A percentile compares a stretch with the other conserved stretches of the same genome.
These are phyloP conservation scores for Lipomyces sp. DNA, from an alignment of 805 yeast genomes.

Conservation along the genomic window DNA sequence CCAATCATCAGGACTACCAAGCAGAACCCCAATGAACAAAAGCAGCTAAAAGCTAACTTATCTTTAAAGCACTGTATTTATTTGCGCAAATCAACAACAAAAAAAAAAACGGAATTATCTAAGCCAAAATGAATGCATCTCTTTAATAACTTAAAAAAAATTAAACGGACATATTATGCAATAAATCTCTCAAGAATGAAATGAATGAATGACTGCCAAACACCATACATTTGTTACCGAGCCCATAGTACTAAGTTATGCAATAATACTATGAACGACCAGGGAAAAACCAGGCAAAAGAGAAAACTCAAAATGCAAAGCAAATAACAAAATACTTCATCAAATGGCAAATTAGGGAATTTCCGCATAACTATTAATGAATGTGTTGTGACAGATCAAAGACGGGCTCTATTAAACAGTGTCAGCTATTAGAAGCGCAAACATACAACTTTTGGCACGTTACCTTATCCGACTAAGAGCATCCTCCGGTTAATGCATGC, in stretches of 20 bases:
- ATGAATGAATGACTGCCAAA: not conserved
- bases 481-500: conserved; percentile 3
- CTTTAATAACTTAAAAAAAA: no score
- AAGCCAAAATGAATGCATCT: not conserved
- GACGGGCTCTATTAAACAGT: not conserved
- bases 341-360: no score
- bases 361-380: not conserved
- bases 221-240: not conserved
- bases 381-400: not conserved
- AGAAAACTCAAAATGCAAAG: not conserved
- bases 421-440: not conserved
- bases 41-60: not conserved
- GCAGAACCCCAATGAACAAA: not conserved
- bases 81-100: not conserved
- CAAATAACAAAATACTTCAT: not conserved
- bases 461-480: not conserved
- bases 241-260: not conserved
- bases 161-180: not conserved
- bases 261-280: not conserved
- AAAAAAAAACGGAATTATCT: not conserved
- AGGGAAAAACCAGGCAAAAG: not conserved
- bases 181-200: not conserved
- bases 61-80: not conserved
- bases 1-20: not conserved
- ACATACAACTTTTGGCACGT: not conserved